Percentiles rank a stretch among this genome's conserved stretches.
Evolutionary conservation across 768 basidiomycete species (phyloP).

Genomic region (Pleurotus platypus): DNA sequence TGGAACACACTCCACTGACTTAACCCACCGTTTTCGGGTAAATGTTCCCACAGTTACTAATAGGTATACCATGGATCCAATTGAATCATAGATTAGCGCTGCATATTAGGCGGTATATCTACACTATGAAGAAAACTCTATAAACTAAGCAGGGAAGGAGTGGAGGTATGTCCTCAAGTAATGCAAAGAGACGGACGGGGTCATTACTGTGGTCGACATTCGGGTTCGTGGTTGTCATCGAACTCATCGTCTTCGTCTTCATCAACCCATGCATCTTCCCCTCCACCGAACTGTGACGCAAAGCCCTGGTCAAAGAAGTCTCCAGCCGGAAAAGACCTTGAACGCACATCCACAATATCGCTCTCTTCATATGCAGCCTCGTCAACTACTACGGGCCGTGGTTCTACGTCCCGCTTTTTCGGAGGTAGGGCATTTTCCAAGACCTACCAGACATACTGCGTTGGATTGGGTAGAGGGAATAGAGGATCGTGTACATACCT

Average conservation of each 20-base stretch:
- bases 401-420: conserved; percentile 71
- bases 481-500: conserved; percentile 33
- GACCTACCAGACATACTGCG: conserved; percentile 36
- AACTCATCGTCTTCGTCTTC: conserved; percentile 64
- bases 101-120: background rate
- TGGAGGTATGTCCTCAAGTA: background rate
- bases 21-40: no score
- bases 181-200: background rate
- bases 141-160: background rate
- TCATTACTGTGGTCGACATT: conserved; percentile 59
- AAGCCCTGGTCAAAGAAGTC: conserved; percentile 78
- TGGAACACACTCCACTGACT: no score
- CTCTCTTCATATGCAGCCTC: conserved; percentile 71
- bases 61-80: background rate
- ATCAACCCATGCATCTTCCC: conserved; percentile 70
- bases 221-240: conserved; percentile 33
- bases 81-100: background rate
- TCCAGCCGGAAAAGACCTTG: conserved; percentile 69
- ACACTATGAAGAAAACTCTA: background rate
- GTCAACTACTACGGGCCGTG: conserved; percentile 67
- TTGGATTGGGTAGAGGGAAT: background rate
- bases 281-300: conserved; percentile 68
- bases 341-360: conserved; percentile 82
- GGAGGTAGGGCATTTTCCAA: conserved; percentile 69
- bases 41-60: background rate